Percentiles rank a stretch among this genome's conserved stretches.
Evolutionary conservation across 306 rosid species (phyloP).

Genomic region (Hylodesmum podocarpum): DNA sequence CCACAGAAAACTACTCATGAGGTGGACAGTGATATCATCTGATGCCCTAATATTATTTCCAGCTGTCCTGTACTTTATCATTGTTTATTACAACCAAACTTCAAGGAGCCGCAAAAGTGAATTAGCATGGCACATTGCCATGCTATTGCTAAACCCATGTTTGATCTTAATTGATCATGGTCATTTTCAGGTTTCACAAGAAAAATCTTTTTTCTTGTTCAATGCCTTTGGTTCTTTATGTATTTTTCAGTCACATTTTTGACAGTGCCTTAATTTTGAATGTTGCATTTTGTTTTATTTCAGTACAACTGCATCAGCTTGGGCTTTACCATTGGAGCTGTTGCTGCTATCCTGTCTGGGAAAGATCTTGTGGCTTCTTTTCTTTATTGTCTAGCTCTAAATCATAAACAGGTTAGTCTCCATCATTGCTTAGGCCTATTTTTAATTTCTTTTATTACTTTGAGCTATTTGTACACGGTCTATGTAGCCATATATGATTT

Average conservation of each 20-base stretch:
- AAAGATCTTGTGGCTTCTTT: background rate
- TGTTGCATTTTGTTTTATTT: background rate
- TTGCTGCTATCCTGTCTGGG: background rate
- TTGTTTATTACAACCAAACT: slow-evolving; percentile 43
- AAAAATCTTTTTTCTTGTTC: background rate
- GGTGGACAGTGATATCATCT: slow-evolving; percentile 92
- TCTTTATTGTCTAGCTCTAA: slow-evolving; percentile 11
- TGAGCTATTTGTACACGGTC: background rate
- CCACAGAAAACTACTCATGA: slow-evolving; percentile 90
- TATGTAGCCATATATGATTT: background rate
- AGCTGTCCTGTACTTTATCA: slow-evolving; percentile 66
- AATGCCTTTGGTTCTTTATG: background rate
- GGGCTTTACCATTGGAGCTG: background rate
- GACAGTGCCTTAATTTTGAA: background rate
- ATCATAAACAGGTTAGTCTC: slow-evolving; percentile 4
- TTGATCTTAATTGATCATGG: slow-evolving; percentile 8
- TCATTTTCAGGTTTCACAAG: background rate
- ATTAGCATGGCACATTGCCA: slow-evolving; percentile 20
- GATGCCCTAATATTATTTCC: slow-evolving; percentile 88
- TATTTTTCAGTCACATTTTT: background rate
- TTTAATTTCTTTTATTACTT: background rate
- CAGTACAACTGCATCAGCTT: slow-evolving; percentile 8
- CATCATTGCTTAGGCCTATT: background rate
- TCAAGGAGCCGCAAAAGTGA: slow-evolving; percentile 48
- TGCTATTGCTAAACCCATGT: background rate